Conservation (phyloP, 1,284 basidiomycete species). For the Boletus semigastroideus region DNA sequence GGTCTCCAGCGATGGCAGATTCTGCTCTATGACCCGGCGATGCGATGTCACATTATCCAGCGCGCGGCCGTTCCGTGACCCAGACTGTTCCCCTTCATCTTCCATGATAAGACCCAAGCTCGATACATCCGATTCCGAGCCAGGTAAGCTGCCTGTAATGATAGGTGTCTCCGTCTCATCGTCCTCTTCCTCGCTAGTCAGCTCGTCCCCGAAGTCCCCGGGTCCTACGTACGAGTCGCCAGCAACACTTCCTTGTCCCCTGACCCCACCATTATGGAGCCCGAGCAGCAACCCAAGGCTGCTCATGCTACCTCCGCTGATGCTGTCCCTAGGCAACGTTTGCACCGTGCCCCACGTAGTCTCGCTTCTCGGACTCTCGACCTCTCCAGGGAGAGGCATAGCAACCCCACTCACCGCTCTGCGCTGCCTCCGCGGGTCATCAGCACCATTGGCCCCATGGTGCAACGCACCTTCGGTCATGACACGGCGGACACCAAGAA, state of each 20-base stretch:
- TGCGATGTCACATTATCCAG: constrained; percentile 14
- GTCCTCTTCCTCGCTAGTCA: constrained; percentile 15
- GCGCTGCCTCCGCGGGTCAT: constrained; percentile 4
- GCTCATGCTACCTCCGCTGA: constrained; percentile 25
- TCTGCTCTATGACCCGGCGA: constrained; percentile 19
- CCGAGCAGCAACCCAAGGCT: constrained; percentile 32
- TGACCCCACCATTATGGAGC: constrained; percentile 32
- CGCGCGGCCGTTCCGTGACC: constrained; percentile 10
- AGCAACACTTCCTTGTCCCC: constrained; percentile 22
- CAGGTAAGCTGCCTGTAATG: constrained; percentile 20
- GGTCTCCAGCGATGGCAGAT: constrained; percentile 8
- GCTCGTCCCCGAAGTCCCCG: constrained; percentile 10
- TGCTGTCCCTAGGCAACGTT: constrained; percentile 21
- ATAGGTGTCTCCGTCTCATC: constrained; percentile 21
- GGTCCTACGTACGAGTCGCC: constrained; percentile 19
- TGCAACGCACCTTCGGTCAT: constrained; percentile 18
- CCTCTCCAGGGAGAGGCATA: constrained; percentile 13
- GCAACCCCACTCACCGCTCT: constrained; percentile 11
- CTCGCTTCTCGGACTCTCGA: constrained; percentile 33
- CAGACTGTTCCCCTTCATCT: constrained; percentile 26
- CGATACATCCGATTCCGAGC: constrained; percentile 20
- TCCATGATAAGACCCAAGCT: constrained; percentile 33
- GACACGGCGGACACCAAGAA: constrained; percentile 20
- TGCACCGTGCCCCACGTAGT: constrained; percentile 35
- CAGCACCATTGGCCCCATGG: constrained; percentile 8